phyloP scores from a whole-genome alignment of 139 green algal genomes.

The Chlorella ohadii region DNA sequence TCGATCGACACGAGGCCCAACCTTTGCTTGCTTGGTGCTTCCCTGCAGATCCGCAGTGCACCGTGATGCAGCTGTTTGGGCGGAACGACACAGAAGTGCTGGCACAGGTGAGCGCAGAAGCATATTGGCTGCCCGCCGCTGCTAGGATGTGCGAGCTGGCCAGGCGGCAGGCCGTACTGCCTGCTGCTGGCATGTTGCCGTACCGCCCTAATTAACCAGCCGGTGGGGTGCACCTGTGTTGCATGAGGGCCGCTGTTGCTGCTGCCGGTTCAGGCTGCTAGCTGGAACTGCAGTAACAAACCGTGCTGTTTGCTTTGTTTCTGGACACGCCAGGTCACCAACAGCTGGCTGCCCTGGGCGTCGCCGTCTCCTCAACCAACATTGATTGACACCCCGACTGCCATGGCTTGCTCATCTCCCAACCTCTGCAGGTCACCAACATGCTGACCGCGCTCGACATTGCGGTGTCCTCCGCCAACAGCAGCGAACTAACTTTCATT shows the following conservation, averaged over 20 bases:
- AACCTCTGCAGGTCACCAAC: slow-evolving; percentile 36
- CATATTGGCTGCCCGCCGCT: no score
- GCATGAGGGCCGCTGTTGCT: no score
- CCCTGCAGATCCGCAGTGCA: slow-evolving; percentile 24
- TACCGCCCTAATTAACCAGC: background rate
- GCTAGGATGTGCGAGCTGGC: no score
- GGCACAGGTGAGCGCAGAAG: background rate
- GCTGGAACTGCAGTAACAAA: no score
- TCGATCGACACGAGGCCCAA: no score
- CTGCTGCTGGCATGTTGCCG: background rate
- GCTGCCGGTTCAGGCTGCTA: no score
- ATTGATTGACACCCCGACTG: no score
- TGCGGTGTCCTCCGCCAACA: slow-evolving; percentile 69
- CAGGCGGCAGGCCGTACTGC: background rate
- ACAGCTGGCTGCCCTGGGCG: slow-evolving; percentile 32
- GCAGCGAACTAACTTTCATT: no score
- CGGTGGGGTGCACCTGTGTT: background rate
- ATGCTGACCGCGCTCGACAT: slow-evolving; percentile 49
- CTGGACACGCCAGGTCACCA: slow-evolving; percentile 37
- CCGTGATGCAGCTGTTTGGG: slow-evolving; percentile 27
- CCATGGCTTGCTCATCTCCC: no score
- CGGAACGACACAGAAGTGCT: slow-evolving; percentile 29
- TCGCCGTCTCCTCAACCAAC: slow-evolving; percentile 74
- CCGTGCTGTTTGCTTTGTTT: no score
- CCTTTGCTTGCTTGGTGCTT: background rate